A percentile compares a stretch with the other conserved stretches of the same genome.
phyloP scores from a whole-genome alignment of 2,329 filamentous ascomycete genomes.

The Didymella exigua region DNA sequence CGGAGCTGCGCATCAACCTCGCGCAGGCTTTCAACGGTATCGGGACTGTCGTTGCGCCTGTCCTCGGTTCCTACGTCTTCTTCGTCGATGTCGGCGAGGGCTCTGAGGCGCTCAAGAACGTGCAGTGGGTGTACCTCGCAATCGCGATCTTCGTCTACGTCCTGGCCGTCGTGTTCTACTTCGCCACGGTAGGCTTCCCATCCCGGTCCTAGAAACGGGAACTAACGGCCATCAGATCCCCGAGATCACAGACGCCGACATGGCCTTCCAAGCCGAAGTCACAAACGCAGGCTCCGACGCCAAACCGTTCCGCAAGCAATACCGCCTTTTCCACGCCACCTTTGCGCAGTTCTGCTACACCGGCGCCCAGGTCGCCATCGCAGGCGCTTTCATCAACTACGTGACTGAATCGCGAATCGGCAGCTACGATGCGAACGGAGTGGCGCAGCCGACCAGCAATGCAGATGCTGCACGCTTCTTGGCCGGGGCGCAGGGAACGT shows the following conservation, averaged over 20 bases:
- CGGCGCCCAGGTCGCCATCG: constrained; percentile 68
- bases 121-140: constrained; percentile 69
- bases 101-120: constrained; percentile 59
- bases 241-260: constrained; percentile 52
- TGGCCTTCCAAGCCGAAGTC: constrained; percentile 57
- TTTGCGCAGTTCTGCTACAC: constrained; percentile 82
- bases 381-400: constrained; percentile 53
- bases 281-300: constrained; percentile 47
- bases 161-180: constrained; percentile 64
- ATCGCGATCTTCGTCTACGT: constrained; percentile 65
- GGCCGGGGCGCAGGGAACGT: constrained; percentile 74
- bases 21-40: constrained; percentile 65
- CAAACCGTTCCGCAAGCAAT: constrained; percentile 64
- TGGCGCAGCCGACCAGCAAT: constrained; percentile 44
- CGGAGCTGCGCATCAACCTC: constrained; percentile 64
- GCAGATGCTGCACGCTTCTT: constrained; percentile 69
- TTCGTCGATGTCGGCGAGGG: constrained; percentile 61
- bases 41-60: constrained; percentile 63
- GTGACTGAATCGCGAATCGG: constrained; percentile 54
- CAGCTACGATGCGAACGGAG: constrained; percentile 1
- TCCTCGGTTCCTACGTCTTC: constrained; percentile 66
- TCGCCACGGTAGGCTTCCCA: constrained; percentile 46
- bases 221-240: constrained; percentile 5
- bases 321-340: constrained; percentile 75
- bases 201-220: too few relatives aligned